A percentile compares a stretch with the other conserved stretches of the same genome.
These are phyloP conservation scores for Lumnitzera littorea DNA, from an alignment of 345 rosid species.

Conservation along the genomic window DNA sequence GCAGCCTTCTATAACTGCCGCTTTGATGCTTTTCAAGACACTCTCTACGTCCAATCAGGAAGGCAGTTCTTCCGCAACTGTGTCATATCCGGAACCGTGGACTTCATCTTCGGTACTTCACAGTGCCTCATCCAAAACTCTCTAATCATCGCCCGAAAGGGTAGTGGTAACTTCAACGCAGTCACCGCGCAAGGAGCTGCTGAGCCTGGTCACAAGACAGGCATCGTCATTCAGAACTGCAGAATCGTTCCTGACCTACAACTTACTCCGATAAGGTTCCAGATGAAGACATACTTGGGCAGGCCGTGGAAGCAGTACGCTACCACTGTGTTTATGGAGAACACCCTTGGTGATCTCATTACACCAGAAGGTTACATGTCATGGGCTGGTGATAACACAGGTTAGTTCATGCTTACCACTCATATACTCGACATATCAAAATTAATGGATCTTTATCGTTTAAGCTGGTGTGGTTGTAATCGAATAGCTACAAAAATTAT, in stretches of 20 bases:
- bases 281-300: constrained; percentile 48
- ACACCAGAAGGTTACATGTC: constrained; percentile 53
- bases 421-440: too few relatives aligned
- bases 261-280: constrained; percentile 26
- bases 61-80: constrained; percentile 67
- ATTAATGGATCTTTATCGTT: too few relatives aligned
- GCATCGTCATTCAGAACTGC: constrained; percentile 67
- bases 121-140: constrained; percentile 57
- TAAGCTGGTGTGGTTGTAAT: too few relatives aligned
- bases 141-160: constrained; percentile 43
- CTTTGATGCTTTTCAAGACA: constrained; percentile 69
- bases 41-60: constrained; percentile 44
- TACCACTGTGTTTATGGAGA: constrained; percentile 50
- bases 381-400: constrained; percentile 34
- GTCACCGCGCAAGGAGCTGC: constrained; percentile 55
- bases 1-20: constrained; percentile 51
- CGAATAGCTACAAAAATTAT: too few relatives aligned
- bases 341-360: constrained; percentile 48
- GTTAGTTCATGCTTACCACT: background rate
- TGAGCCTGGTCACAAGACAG: constrained; percentile 22
- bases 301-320: constrained; percentile 73
- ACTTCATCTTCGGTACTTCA: constrained; percentile 75
- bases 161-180: constrained; percentile 37
- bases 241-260: constrained; percentile 57
- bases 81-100: constrained; percentile 62